These are phyloP conservation scores for Dryadomyces quercivorus DNA, from an alignment of 2,329 filamentous ascomycete genomes.

Conservation along the genomic window DNA sequence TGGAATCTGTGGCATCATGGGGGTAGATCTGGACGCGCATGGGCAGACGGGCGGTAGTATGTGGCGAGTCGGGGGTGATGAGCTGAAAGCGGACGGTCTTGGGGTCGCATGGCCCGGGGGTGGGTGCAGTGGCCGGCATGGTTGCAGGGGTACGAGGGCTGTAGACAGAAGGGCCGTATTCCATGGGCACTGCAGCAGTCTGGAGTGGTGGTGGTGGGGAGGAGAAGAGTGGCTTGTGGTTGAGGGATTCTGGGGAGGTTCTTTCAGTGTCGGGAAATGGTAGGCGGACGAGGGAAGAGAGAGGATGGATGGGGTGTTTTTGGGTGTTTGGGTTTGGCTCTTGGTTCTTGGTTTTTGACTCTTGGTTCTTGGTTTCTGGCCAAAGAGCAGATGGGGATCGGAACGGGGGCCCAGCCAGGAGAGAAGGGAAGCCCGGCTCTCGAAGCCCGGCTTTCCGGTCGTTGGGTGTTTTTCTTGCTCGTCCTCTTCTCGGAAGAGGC, in stretches of 20 bases:
- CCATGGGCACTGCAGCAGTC: conserved; percentile 5
- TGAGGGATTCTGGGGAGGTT: too few species aligned
- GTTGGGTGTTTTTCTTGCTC: background rate
- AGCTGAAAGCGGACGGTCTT: conserved; percentile 76
- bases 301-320: background rate
- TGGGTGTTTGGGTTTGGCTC: too few species aligned
- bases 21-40: conserved; percentile 85
- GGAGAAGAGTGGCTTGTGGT: background rate
- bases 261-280: too few species aligned
- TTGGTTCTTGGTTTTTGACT: too few species aligned
- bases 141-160: conserved; percentile 1
- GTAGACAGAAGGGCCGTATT: conserved; percentile 5
- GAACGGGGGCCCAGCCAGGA: background rate
- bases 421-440: background rate
- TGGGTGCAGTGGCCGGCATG: conserved; percentile 15
- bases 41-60: conserved; percentile 63
- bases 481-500: background rate
- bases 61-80: conserved; percentile 53
- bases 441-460: background rate
- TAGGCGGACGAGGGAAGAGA: background rate
- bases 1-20: conserved; percentile 94
- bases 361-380: too few species aligned
- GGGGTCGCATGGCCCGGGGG: conserved; percentile 29
- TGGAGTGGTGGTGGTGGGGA: background rate
- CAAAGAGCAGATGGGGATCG: background rate